A percentile compares a stretch with the other conserved stretches of the same genome.
phyloP scores from a whole-genome alignment of 306 rosid genomes.

The Albizia julibrissin region DNA sequence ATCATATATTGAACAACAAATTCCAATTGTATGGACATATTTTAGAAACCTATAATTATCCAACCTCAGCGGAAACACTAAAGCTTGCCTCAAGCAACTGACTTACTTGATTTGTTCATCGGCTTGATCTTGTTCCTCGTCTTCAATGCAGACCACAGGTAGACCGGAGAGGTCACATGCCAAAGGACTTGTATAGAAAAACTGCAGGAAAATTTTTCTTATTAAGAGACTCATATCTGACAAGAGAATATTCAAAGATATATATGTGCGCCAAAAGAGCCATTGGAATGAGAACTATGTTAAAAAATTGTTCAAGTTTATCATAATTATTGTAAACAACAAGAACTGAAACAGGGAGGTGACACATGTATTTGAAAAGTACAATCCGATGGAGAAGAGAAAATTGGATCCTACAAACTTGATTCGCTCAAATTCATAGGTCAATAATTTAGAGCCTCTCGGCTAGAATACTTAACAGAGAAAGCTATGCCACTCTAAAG shows the following conservation, averaged over 20 bases:
- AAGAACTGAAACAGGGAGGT: not conserved
- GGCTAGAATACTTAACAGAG: not conserved
- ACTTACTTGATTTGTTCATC: slow-evolving; percentile 74
- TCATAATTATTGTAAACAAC: not conserved
- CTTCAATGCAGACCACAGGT: slow-evolving; percentile 54
- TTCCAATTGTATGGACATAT: not conserved
- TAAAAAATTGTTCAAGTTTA: not conserved
- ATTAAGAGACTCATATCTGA: not conserved
- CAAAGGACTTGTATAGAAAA: slow-evolving; percentile 74
- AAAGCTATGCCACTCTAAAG: not conserved
- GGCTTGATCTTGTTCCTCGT: slow-evolving; percentile 50
- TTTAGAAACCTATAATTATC: not conserved
- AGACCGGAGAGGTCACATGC: slow-evolving; percentile 74
- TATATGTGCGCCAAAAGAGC: not conserved
- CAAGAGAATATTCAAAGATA: not conserved
- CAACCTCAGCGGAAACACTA: not conserved
- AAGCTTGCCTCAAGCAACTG: slow-evolving; percentile 11
- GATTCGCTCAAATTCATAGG: not conserved
- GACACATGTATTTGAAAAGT: not conserved
- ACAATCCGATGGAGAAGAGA: not conserved
- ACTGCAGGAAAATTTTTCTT: slow-evolving; percentile 51
- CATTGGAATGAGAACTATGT: not conserved
- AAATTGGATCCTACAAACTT: not conserved
- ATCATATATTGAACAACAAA: not conserved
- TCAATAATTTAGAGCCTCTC: not conserved